Percentiles rank a stretch among this genome's conserved stretches.
These are phyloP conservation scores for Metschnikowia kofuensis DNA, from an alignment of 805 yeast species.

Conservation along the genomic window DNA sequence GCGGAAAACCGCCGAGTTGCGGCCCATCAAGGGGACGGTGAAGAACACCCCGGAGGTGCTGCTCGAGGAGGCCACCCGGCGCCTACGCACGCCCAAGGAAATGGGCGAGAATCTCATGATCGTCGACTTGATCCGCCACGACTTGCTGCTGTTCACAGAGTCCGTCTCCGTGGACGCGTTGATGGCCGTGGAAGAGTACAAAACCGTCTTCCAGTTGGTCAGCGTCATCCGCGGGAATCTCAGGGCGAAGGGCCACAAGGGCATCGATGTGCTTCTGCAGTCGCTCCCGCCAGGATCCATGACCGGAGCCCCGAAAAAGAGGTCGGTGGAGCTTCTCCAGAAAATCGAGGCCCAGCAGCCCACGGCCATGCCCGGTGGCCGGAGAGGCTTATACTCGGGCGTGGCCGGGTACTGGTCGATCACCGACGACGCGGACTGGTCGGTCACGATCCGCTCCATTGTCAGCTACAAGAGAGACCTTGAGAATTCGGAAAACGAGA, in stretches of 20 bases:
- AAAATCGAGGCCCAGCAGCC: slow-evolving; percentile 47
- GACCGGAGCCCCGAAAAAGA: slow-evolving; percentile 98
- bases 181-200: slow-evolving; percentile 91
- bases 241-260: slow-evolving; percentile 43
- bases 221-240: slow-evolving; percentile 77
- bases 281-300: slow-evolving; percentile 97
- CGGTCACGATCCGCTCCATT: slow-evolving; percentile 86
- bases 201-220: slow-evolving; percentile 87
- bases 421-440: slow-evolving; percentile 89
- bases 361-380: slow-evolving; percentile 32
- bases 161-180: slow-evolving; percentile 70
- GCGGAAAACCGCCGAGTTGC: slow-evolving; percentile 58
- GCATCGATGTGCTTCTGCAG: slow-evolving; percentile 73
- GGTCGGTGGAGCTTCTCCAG: slow-evolving; percentile 82
- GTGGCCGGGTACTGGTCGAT: slow-evolving; percentile 94
- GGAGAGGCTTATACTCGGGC: slow-evolving; percentile 90
- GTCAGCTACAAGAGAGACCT: slow-evolving; percentile 59
- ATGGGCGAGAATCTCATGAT: slow-evolving; percentile 96
- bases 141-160: slow-evolving; percentile 64
- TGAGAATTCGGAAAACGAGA: slow-evolving; percentile 20
- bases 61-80: slow-evolving; percentile 54
- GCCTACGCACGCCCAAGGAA: slow-evolving; percentile 83
- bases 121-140: slow-evolving; percentile 93
- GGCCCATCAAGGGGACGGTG: slow-evolving; percentile 97
- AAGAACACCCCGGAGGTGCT: slow-evolving; percentile 56